A percentile compares a stretch with the other conserved stretches of the same genome.
Conservation (phyloP, 1,284 basidiomycete species). For the Coniferiporia weirii region DNA sequence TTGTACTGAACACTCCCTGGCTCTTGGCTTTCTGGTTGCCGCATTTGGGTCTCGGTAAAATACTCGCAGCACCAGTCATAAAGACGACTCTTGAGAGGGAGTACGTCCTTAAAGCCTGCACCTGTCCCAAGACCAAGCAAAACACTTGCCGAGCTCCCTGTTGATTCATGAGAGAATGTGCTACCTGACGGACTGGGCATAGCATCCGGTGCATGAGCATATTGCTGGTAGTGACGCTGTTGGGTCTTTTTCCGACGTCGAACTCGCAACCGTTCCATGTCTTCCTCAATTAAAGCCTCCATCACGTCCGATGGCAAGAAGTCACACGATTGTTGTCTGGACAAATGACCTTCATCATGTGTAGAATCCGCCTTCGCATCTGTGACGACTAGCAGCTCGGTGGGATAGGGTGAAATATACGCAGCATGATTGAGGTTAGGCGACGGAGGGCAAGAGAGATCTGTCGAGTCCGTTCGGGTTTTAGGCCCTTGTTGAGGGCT, state of each 20-base stretch:
- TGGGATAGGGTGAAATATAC: slow-evolving; percentile 69
- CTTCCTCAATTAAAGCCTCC: slow-evolving; percentile 84
- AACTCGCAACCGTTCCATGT: slow-evolving; percentile 79
- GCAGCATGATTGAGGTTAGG: slow-evolving; percentile 71
- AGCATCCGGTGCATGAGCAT: slow-evolving; percentile 26
- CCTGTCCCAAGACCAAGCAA: slow-evolving; percentile 73
- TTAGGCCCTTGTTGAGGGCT: slow-evolving; percentile 29
- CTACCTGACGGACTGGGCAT: slow-evolving; percentile 66
- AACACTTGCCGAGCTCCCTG: slow-evolving; percentile 42
- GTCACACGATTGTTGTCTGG: slow-evolving; percentile 28
- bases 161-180: slow-evolving; percentile 68
- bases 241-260: slow-evolving; percentile 47
- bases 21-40: slow-evolving; percentile 94
- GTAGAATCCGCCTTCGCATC: slow-evolving; percentile 1
- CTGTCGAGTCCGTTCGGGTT: slow-evolving; percentile 32
- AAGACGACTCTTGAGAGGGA: slow-evolving; percentile 89
- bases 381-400: slow-evolving; percentile 32
- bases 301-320: slow-evolving; percentile 74
- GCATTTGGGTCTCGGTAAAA: slow-evolving; percentile 98
- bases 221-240: slow-evolving; percentile 29
- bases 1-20: slow-evolving; percentile 93
- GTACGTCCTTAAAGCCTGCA: slow-evolving; percentile 58
- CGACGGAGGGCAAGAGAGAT: slow-evolving; percentile 64
- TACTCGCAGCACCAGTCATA: slow-evolving; percentile 98
- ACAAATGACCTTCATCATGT: not conserved